phyloP scores from a whole-genome alignment of 2,329 filamentous ascomycete genomes.

The Ploettnerulaceae sp. region DNA sequence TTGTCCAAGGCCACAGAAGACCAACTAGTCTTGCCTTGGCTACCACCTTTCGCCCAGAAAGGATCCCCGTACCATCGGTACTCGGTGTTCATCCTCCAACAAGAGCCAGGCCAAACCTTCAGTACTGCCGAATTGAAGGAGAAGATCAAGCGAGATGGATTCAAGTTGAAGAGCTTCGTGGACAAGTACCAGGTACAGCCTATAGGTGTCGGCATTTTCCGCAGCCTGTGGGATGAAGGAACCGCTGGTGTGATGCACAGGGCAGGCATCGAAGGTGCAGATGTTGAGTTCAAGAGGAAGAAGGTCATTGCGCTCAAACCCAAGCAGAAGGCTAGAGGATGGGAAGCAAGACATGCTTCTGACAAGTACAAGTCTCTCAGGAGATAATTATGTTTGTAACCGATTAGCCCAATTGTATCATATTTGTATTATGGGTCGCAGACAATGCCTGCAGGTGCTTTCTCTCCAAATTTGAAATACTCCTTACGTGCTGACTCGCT shows the following conservation, averaged over 20 bases:
- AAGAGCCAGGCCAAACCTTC: constrained; percentile 56
- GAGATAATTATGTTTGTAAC: constrained; percentile 21
- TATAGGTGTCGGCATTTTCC: constrained; percentile 83
- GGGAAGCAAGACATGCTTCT: constrained; percentile 61
- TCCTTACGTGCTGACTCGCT: too few relatives aligned
- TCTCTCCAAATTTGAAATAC: background rate
- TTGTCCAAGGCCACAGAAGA: constrained; percentile 55
- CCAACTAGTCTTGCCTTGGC: constrained; percentile 74
- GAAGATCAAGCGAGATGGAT: constrained; percentile 56
- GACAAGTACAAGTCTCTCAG: constrained; percentile 57
- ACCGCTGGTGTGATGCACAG: constrained; percentile 85
- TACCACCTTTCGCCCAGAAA: constrained; percentile 82
- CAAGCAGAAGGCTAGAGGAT: constrained; percentile 56
- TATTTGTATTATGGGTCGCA: constrained; percentile 20
- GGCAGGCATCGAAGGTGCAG: constrained; percentile 66
- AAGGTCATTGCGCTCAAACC: constrained; percentile 65
- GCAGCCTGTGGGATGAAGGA: constrained; percentile 81
- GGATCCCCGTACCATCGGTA: constrained; percentile 89
- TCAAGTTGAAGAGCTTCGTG: constrained; percentile 71
- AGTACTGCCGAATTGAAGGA: constrained; percentile 54
- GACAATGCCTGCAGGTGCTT: background rate
- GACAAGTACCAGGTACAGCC: constrained; percentile 64
- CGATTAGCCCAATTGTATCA: constrained; percentile 16
- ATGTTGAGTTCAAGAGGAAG: constrained; percentile 80
- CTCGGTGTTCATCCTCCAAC: constrained; percentile 77